A percentile compares a stretch with the other conserved stretches of the same genome.
phyloP scores from a whole-genome alignment of 1,284 basidiomycete species.

The Leccinum variabile region DNA sequence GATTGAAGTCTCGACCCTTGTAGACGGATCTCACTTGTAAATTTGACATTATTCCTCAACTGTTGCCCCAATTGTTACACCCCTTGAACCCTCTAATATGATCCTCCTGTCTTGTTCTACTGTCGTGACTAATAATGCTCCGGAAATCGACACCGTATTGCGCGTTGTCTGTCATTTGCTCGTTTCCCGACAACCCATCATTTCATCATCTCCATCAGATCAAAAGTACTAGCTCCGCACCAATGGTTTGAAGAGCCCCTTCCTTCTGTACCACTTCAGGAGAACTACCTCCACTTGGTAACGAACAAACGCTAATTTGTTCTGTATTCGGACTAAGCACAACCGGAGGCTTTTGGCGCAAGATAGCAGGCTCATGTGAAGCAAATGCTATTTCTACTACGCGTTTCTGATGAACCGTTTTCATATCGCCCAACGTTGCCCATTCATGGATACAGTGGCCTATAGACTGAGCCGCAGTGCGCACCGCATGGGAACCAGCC shows the following conservation, averaged over 20 bases:
- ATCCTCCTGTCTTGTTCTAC: background rate
- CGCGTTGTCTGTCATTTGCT: slow-evolving; percentile 13
- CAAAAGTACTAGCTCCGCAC: slow-evolving; percentile 9
- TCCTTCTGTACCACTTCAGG: slow-evolving; percentile 5
- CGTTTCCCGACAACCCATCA: background rate
- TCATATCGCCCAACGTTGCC: slow-evolving; percentile 30
- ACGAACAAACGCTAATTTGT: slow-evolving; percentile 13
- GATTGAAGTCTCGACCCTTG: background rate
- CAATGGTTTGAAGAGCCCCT: background rate
- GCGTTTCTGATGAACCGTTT: slow-evolving; percentile 20
- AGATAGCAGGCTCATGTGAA: slow-evolving; percentile 27
- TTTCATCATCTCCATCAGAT: slow-evolving; percentile 11
- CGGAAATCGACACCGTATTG: slow-evolving; percentile 30
- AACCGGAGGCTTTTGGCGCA: slow-evolving; percentile 26
- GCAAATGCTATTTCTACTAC: slow-evolving; percentile 19
- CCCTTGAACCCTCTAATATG: background rate
- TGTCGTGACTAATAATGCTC: slow-evolving; percentile 9
- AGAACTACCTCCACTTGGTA: slow-evolving; percentile 26
- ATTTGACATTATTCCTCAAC: background rate
- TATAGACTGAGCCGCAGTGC: slow-evolving; percentile 7
- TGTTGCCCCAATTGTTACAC: background rate
- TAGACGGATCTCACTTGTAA: background rate
- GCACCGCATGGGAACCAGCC: slow-evolving; percentile 21
- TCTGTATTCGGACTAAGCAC: slow-evolving; percentile 15
- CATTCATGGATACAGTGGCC: slow-evolving; percentile 15